Evolutionary conservation across 805 yeast genomes (phyloP), one percentile per base, ranked within the genome.

Genomic region (Jamesozyma jinghongensis): DNA sequence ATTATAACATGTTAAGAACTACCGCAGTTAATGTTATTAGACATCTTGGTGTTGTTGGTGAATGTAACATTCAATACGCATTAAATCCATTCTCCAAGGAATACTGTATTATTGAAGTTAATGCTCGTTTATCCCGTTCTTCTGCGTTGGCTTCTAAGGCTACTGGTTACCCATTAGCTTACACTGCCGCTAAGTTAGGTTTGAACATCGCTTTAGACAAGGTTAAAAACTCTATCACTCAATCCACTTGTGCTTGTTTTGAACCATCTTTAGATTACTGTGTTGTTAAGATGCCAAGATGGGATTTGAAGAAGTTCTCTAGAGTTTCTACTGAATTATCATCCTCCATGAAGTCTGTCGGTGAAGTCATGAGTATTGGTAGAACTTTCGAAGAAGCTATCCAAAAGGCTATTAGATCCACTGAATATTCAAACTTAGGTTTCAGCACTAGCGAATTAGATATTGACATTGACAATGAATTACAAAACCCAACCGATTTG

Each of bases 91-190:
- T 79, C 67, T 81, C 94, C 45, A 81, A 85, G 65, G 97, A 92
- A 59, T 90, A 90, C 70, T 83, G 98, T 69, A 86, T 90, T 53
- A 90, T 90, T 65, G 98, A 90, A 71, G 98, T 90, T 51, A 90
- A 90, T 62, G 98, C 98, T 38, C 83, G 98, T 71, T 74, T 90
- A 55, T 88, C 97, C 26, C 81, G 98, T 66, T 90, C 98, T 36
- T 92, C 97, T n/a, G 98, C 98, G 42, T 74, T 90, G 56, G 98
- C 98, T 36, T 90, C 97, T 19, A 90, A 90, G 71, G 98, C 98
- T 30, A 90, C 98, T 35, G 98, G 97, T 54, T 90, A 90, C 61
- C 98, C 98, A 56, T 74, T 90, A 53, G 98, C 98, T 39, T 90
- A 87, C 65, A 92, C 95, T 41, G 98, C 98, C 50, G 97, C 97